Percentiles rank a stretch among this genome's conserved stretches.
phyloP scores from a whole-genome alignment of 2,329 filamentous ascomycete species.

The Fusarium domesticum region DNA sequence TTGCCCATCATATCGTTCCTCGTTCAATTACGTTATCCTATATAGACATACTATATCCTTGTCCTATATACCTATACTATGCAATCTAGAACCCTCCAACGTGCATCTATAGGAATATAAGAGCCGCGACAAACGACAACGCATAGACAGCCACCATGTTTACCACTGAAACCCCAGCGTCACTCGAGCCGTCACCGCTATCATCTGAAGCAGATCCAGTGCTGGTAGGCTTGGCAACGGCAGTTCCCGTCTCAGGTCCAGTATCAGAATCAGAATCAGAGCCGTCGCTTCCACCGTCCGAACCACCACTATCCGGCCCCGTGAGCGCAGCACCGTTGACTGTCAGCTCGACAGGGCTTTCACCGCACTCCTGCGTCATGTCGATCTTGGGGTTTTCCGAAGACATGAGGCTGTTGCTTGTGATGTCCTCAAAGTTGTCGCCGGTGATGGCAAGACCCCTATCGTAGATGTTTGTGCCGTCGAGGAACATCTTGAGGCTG shows the following conservation, averaged over 20 bases:
- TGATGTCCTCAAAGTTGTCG: slow-evolving; percentile 1
- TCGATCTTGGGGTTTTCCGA: slow-evolving; percentile 5
- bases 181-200: slow-evolving; percentile 1
- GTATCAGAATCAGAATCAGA: not conserved
- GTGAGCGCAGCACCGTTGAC: slow-evolving; percentile 1
- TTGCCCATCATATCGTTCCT: too few species aligned
- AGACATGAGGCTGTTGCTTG: not conserved
- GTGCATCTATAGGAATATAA: not conserved
- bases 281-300: not conserved
- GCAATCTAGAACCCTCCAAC: too few species aligned
- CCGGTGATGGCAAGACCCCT: not conserved
- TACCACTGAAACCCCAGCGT: not conserved
- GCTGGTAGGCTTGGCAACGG: not conserved
- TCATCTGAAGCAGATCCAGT: not conserved
- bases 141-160: not conserved
- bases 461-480: slow-evolving; percentile 5
- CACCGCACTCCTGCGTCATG: slow-evolving; percentile 8
- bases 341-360: slow-evolving; percentile 6
- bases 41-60: too few species aligned
- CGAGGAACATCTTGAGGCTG: slow-evolving; percentile 4
- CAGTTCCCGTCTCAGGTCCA: not conserved
- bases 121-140: not conserved
- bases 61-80: too few species aligned
- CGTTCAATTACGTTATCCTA: too few species aligned
- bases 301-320: not conserved